Base-by-base conservation (phyloP, 2,329 filamentous ascomycete genomes). In the Zymoseptoria passerinii region DNA sequence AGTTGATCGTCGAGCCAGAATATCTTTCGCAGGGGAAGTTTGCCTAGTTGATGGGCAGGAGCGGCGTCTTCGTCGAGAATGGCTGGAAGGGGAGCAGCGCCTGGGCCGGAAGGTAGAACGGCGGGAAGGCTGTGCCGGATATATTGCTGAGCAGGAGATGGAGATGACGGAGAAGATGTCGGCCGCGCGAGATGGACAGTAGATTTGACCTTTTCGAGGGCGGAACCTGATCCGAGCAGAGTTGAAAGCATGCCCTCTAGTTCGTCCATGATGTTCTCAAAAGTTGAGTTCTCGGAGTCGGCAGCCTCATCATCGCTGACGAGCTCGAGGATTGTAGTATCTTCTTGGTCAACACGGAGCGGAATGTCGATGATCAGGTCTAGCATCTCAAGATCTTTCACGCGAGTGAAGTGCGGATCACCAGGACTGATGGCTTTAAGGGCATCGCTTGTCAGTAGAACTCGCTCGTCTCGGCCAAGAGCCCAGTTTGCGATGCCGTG, bases 391-490 rank as follows among this genome's bases (percentile, higher is more conserved):
- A 83, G 74, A 67, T 96, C 89, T 52, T 88, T 83, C 27, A 92
- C 79, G 28, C 89, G 83, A 8, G 86, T 88, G 72, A 96, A 96
- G 58, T 92, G 86, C 13, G 91, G 89, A 72, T 96, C 92, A 20
- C 84, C 83, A 40, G 91, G 82, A 63, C 89, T 86, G 58, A 87
- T 84, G 28, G 90, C 84, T 27, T 75, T 70, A 48, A 80, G 68
- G 0, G 92, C 82, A 58, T 90, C 85, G 23, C 88, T 84, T 52
- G 87, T 81, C 63, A 97, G 82, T 70, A 89, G 89, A 19, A 96
- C 84, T 63, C 87, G 89, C 73, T 97, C 92, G 69, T 97, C 90
- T 52, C 88, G 86, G 3, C 92, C 92, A 3, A 99, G 78, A 0
- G 88, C 83, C 48, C 92, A 82, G 65, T 88, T 89, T 49, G 90